These are phyloP conservation scores for Pseudopithomyces chartarum DNA, from an alignment of 2,329 filamentous ascomycete genomes.

Conservation along the genomic window DNA sequence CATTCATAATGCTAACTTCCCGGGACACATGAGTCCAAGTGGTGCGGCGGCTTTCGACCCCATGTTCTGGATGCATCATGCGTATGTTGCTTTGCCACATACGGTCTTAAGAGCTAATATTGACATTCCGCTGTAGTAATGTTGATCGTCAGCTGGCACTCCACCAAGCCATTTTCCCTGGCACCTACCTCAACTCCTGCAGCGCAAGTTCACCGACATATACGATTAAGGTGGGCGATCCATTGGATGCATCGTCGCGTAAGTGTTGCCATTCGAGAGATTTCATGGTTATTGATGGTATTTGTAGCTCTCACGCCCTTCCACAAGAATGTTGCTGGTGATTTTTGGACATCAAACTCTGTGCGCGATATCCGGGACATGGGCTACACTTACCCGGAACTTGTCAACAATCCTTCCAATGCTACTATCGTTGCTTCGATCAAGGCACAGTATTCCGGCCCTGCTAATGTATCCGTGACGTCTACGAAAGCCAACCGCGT, in stretches of 20 bases:
- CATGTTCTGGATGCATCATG: constrained; percentile 21
- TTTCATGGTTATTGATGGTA: neutral
- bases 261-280: constrained; percentile 11
- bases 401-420: constrained; percentile 15
- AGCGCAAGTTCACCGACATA: constrained; percentile 15
- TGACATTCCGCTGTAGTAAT: constrained; percentile 8
- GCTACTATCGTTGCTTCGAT: constrained; percentile 16
- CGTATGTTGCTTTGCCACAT: neutral
- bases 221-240: constrained; percentile 40
- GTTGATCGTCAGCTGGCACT: constrained; percentile 63
- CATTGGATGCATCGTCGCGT: constrained; percentile 57
- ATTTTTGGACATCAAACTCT: constrained; percentile 24
- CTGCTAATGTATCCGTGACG: constrained; percentile 9
- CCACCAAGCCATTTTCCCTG: constrained; percentile 73
- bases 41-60: constrained; percentile 17
- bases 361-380: constrained; percentile 14
- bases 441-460: constrained; percentile 18
- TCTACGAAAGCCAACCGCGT: neutral
- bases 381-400: constrained; percentile 29
- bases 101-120: neutral
- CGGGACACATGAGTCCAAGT: constrained; percentile 43
- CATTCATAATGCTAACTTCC: constrained; percentile 11
- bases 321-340: constrained; percentile 22
- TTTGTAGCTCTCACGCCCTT: constrained; percentile 22
- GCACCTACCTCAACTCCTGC: constrained; percentile 63